Conservation (phyloP, 352 stramenopile genomes). For the Chrysophaeum taylorii region DNA sequence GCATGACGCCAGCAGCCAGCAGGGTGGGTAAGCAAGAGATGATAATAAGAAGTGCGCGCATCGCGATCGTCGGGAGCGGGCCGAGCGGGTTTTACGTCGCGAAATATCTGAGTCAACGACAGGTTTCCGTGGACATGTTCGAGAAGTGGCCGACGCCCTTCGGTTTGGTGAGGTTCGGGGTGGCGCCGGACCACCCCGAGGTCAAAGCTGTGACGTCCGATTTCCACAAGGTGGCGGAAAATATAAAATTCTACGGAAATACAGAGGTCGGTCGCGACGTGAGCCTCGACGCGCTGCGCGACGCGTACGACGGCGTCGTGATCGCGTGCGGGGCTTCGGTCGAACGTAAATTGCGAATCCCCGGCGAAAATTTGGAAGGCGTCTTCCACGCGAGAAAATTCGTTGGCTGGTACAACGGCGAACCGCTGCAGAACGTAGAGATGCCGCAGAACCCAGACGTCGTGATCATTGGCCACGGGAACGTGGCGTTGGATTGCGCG, state of each 20-base stretch:
- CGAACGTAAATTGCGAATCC: constrained; percentile 71
- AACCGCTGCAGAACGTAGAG: constrained; percentile 15
- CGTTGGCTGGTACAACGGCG: constrained; percentile 97
- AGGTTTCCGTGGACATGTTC: constrained; percentile 71
- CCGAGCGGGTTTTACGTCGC: constrained; percentile 80
- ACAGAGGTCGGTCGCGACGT: constrained; percentile 48
- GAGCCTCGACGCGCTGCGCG: constrained; percentile 64
- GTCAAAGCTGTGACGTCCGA: constrained; percentile 95
- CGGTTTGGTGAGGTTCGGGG: constrained; percentile 87
- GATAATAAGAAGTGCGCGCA: too few relatives aligned
- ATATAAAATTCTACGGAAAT: constrained; percentile 45
- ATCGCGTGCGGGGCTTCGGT: constrained; percentile 83
- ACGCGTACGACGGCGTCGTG: constrained; percentile 83
- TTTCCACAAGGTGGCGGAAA: constrained; percentile 77
- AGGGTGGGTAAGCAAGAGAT: too few relatives aligned
- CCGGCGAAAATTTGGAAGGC: constrained; percentile 57
- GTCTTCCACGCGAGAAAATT: constrained; percentile 80
- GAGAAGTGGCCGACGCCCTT: constrained; percentile 85
- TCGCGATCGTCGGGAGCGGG: constrained; percentile 75
- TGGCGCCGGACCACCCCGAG: constrained; percentile 94
- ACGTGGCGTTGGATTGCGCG: constrained; percentile 92
- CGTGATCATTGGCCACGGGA: constrained; percentile 92
- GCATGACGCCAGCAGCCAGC: too few relatives aligned
- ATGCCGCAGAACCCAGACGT: constrained; percentile 36
- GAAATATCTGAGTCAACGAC: constrained; percentile 70